Evolutionary conservation across 1,139 yeast genomes (phyloP).

Genomic region (Candida sp.): DNA sequence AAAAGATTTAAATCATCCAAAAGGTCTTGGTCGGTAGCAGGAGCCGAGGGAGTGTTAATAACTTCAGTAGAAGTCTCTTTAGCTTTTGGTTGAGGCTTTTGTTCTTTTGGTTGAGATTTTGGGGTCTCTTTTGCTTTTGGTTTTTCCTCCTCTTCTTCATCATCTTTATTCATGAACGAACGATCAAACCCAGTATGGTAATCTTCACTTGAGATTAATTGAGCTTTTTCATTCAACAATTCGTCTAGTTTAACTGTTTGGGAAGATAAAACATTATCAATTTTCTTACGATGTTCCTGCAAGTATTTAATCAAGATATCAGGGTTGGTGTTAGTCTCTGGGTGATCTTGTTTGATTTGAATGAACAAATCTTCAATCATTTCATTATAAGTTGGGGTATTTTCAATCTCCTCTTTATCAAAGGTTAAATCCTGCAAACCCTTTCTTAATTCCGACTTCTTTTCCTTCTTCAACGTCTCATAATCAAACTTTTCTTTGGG

Average conservation of each 20-base stretch:
- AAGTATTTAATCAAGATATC: slow-evolving; percentile 40
- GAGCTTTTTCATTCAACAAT: slow-evolving; percentile 65
- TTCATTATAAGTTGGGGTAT: slow-evolving; percentile 81
- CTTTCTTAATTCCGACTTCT: slow-evolving; percentile 37
- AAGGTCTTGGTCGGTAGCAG: slow-evolving; percentile 17
- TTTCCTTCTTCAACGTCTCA: slow-evolving; percentile 29
- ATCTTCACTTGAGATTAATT: slow-evolving; percentile 86
- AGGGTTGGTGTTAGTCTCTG: slow-evolving; percentile 44
- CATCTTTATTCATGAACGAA: slow-evolving; percentile 66
- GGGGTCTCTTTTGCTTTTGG: not conserved
- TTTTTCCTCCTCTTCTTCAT: slow-evolving; percentile 18
- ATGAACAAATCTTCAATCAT: slow-evolving; percentile 88
- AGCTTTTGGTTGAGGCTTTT: not conserved
- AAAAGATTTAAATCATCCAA: slow-evolving; percentile 33
- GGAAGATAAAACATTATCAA: slow-evolving; percentile 58
- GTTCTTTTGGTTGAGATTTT: slow-evolving; percentile 5
- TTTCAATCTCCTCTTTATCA: slow-evolving; percentile 51
- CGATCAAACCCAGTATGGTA: slow-evolving; percentile 93
- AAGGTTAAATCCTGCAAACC: slow-evolving; percentile 42
- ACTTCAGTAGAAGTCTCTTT: slow-evolving; percentile 26
- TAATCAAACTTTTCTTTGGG: slow-evolving; percentile 50
- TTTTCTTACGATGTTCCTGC: slow-evolving; percentile 65
- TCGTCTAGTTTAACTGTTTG: slow-evolving; percentile 61
- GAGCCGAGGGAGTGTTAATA: slow-evolving; percentile 18
- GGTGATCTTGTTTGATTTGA: slow-evolving; percentile 61